These are phyloP conservation scores for Tricholoma matsutake DNA, from an alignment of 768 basidiomycete species.

Conservation along the genomic window DNA sequence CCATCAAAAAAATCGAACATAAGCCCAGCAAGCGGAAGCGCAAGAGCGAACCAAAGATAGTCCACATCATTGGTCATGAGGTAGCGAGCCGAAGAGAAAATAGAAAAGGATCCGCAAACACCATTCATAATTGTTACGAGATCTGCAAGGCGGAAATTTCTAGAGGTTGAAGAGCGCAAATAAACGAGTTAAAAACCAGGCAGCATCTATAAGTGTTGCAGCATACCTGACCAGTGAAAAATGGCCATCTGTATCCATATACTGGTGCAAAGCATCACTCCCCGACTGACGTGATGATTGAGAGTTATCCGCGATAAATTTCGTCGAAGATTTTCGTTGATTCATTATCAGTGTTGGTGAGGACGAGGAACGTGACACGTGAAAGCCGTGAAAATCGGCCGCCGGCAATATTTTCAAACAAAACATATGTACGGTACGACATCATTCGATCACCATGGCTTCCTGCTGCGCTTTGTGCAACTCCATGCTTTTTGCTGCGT, in stretches of 20 bases:
- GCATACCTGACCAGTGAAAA: constrained; percentile 93
- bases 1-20: constrained; percentile 98
- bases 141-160: constrained; percentile 97
- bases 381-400: neutral
- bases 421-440: neutral
- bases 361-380: neutral
- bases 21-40: constrained; percentile 87
- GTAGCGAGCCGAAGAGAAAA: constrained; percentile 92
- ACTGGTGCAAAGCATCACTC: constrained; percentile 65
- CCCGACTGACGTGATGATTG: constrained; percentile 20
- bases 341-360: constrained; percentile 36
- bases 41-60: constrained; percentile 83
- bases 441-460: constrained; percentile 40
- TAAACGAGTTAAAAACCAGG: constrained; percentile 9
- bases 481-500: constrained; percentile 72
- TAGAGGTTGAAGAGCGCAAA: constrained; percentile 28
- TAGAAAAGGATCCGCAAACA: constrained; percentile 93
- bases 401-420: too few relatives aligned
- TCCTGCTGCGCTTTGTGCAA: constrained; percentile 43
- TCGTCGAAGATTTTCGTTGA: constrained; percentile 44
- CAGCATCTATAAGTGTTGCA: constrained; percentile 8
- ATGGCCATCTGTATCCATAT: constrained; percentile 88
- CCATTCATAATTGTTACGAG: constrained; percentile 99
- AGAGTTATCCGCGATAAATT: constrained; percentile 20
- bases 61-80: constrained; percentile 74